These are phyloP conservation scores for Bauhinia variegata DNA, from an alignment of 306 rosid species.

Conservation along the genomic window DNA sequence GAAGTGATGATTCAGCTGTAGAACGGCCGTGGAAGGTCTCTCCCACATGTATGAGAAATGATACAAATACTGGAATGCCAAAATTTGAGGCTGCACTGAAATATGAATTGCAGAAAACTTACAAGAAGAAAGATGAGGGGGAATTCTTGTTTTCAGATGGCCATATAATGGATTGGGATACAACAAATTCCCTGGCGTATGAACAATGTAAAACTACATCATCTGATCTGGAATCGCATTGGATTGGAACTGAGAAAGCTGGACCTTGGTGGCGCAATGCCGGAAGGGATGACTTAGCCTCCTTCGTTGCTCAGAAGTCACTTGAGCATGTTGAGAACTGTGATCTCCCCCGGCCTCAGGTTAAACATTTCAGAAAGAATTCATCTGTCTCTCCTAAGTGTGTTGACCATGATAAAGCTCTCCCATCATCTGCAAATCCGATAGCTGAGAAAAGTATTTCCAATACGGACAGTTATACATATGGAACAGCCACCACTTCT, in stretches of 20 bases:
- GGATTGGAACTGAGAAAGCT: conserved; percentile 55
- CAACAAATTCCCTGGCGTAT: conserved; percentile 43
- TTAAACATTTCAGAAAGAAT: conserved; percentile 44
- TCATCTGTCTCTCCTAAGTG: conserved; percentile 35
- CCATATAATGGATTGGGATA: conserved; percentile 56
- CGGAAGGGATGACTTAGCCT: conserved; percentile 78
- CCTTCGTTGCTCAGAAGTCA: conserved; percentile 82
- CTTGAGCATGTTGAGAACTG: conserved; percentile 75
- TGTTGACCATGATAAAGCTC: conserved; percentile 44
- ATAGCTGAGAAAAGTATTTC: conserved; percentile 47
- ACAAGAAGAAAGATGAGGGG: conserved; percentile 49
- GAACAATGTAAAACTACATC: conserved; percentile 49
- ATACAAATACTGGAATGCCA: conserved; percentile 29
- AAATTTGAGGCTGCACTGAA: conserved; percentile 48
- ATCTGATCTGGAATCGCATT: conserved; percentile 57
- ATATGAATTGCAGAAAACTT: conserved; percentile 33
- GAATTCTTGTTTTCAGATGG: conserved; percentile 55
- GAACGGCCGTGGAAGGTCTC: conserved; percentile 41
- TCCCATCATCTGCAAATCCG: conserved; percentile 47
- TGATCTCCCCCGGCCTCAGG: conserved; percentile 82
- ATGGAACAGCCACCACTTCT: conserved; percentile 48
- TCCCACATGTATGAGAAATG: conserved; percentile 43
- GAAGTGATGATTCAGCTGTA: conserved; percentile 34
- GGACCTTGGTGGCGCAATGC: conserved; percentile 85
- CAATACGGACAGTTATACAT: conserved; percentile 39